phyloP scores from a whole-genome alignment of 78 protist genomes.

The Cavenderia fasciculata region DNA sequence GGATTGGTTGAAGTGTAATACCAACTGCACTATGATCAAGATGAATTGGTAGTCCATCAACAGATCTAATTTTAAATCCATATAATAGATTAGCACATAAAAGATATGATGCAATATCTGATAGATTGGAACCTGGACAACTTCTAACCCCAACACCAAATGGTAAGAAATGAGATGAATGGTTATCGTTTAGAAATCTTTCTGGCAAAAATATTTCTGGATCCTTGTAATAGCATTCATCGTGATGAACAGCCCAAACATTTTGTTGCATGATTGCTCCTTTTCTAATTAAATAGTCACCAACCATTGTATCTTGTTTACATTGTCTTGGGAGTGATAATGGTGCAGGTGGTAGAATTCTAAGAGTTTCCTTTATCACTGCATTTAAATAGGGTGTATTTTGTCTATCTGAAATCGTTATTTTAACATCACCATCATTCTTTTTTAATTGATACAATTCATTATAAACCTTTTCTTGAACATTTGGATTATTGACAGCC shows the following conservation, averaged over 20 bases:
- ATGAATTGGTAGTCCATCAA: not conserved
- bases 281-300: constrained; percentile 17
- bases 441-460: not conserved
- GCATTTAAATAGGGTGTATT: constrained; percentile 13
- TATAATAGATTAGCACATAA: constrained; percentile 28
- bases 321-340: not conserved
- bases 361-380: not conserved
- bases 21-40: no score
- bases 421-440: not conserved
- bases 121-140: constrained; percentile 24
- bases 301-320: not conserved
- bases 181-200: constrained; percentile 1
- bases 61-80: not conserved
- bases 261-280: not conserved
- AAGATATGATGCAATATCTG: not conserved
- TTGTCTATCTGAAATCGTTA: not conserved
- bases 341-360: not conserved
- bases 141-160: constrained; percentile 11
- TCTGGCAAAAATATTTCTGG: constrained; percentile 14
- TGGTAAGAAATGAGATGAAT: not conserved
- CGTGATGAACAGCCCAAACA: not conserved
- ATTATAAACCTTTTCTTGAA: constrained; percentile 15
- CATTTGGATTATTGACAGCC: constrained; percentile 1
- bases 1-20: no score
- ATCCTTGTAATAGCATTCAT: not conserved